Percentiles rank a stretch among this genome's conserved stretches.
phyloP scores from a whole-genome alignment of 2,329 filamentous ascomycete genomes.

The Colletotrichum navitas region DNA sequence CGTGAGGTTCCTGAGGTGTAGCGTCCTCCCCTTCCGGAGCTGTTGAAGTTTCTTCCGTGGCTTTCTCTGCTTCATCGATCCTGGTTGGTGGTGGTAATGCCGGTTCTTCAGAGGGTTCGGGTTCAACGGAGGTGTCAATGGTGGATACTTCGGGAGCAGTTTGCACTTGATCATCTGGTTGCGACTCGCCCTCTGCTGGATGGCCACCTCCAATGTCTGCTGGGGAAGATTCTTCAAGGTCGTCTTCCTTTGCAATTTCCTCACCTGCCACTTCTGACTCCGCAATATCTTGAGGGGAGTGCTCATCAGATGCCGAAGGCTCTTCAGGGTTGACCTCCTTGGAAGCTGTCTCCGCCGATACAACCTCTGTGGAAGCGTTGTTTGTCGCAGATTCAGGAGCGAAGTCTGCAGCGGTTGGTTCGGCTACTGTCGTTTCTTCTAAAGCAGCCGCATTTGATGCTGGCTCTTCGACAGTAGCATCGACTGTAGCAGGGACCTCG shows the following conservation, averaged over 20 bases:
- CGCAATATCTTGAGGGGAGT: background rate
- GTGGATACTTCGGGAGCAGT: background rate
- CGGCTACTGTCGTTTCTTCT: conserved; percentile 4
- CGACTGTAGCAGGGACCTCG: conserved; percentile 22
- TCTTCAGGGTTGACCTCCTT: background rate
- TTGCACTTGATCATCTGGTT: background rate
- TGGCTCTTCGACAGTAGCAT: conserved; percentile 31
- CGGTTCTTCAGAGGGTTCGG: background rate
- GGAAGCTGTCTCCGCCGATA: background rate
- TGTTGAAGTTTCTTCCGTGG: background rate
- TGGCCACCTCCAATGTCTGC: background rate
- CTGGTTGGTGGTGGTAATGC: background rate
- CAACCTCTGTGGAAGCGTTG: background rate
- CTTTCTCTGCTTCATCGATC: background rate
- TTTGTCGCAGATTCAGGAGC: background rate
- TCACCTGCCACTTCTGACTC: background rate
- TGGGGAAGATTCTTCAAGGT: background rate
- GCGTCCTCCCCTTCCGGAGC: background rate
- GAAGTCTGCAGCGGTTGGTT: background rate
- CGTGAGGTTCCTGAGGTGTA: background rate
- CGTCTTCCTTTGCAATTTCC: background rate
- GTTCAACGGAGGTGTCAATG: background rate
- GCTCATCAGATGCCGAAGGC: background rate
- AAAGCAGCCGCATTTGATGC: conserved; percentile 15
- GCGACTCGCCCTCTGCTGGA: background rate